Evolutionary conservation across 306 rosid genomes (phyloP), one percentile per base, ranked within the genome.

Genomic region (Vicia faba): DNA sequence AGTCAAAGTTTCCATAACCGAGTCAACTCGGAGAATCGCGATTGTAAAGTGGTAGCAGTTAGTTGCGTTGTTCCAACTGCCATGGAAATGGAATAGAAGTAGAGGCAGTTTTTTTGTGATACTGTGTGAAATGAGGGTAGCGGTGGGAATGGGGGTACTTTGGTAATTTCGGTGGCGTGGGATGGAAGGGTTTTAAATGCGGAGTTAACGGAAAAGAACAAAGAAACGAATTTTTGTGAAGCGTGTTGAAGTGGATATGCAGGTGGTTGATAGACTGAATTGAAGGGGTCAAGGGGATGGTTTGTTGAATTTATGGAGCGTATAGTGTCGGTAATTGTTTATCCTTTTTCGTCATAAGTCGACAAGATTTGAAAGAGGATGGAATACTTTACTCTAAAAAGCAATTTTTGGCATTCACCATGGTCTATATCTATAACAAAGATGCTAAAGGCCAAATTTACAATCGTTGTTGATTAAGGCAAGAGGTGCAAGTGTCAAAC

Each of bases 131-230:
- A 13, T 23, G 14, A 16, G 50, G 15, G 10, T 19, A n/a, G 23
- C 18, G 14, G 61, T 55, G 61, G 38, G 55, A 63, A 11, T 28
- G 3, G 11, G 49, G 26, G 50, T 28, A 35, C 16, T 59, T 60
- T 8, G 8, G 41, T 33, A 50, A 19, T 23, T 75, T 28, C 51
- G 50, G 77, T 78, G 41, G 83, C 71, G 85, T 69, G 78, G 45
- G 46, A 58, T 28, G 56, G 78, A 75, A 62, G 59, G 63, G 36
- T 66, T 70, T 69, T 71, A 48, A 73, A 63, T 63, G 71, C 56
- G 76, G 73, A 48, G 58, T 64, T 74, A 78, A 78, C 79, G 83
- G 83, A 75, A 76, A 80, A 66, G n/a, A 20, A 82, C 73, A 80
- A 59, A 56, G 23, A 78, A 82, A 87, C 83, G 85, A 9, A 7